phyloP scores from a whole-genome alignment of 805 yeast genomes.

The Tetrapisispora iriomotensis region DNA sequence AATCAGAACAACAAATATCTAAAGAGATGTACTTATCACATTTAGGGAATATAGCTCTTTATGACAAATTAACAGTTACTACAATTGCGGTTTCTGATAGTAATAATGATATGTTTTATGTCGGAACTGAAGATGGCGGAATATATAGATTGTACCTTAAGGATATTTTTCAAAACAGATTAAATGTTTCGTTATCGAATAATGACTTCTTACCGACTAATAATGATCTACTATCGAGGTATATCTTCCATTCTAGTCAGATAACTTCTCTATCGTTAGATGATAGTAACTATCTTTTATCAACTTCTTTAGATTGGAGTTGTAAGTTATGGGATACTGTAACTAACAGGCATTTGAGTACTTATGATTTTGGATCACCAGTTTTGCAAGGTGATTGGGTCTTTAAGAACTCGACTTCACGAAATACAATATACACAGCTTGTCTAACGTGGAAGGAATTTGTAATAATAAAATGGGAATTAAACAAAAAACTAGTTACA shows the following conservation, averaged over 20 bases:
- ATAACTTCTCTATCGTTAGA: conserved; percentile 13
- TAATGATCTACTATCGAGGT: not conserved
- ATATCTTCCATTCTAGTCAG: conserved; percentile 16
- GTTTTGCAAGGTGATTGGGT: conserved; percentile 15
- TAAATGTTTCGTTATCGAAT: conserved; percentile 9
- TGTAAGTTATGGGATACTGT: conserved; percentile 19
- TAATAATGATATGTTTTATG: conserved; percentile 14
- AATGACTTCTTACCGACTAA: conserved; percentile 17
- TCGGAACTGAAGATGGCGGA: conserved; percentile 24
- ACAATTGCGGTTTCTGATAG: conserved; percentile 13
- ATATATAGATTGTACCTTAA: conserved; percentile 15
- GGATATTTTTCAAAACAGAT: conserved; percentile 3
- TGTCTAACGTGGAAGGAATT: not conserved
- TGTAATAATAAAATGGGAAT: not conserved
- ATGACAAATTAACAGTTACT: conserved; percentile 12
- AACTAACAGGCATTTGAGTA: conserved; percentile 7
- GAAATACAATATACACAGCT: not conserved
- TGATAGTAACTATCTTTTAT: conserved; percentile 11
- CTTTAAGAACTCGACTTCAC: not conserved
- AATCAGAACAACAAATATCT: not conserved
- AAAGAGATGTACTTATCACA: conserved; percentile 6
- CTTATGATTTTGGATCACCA: conserved; percentile 13
- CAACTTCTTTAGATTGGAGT: conserved; percentile 21
- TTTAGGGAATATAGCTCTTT: conserved; percentile 8
- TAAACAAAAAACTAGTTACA: not conserved